These are phyloP conservation scores for Gypsophila paniculata DNA, from an alignment of 179 eudicot genomes.

Conservation along the genomic window DNA sequence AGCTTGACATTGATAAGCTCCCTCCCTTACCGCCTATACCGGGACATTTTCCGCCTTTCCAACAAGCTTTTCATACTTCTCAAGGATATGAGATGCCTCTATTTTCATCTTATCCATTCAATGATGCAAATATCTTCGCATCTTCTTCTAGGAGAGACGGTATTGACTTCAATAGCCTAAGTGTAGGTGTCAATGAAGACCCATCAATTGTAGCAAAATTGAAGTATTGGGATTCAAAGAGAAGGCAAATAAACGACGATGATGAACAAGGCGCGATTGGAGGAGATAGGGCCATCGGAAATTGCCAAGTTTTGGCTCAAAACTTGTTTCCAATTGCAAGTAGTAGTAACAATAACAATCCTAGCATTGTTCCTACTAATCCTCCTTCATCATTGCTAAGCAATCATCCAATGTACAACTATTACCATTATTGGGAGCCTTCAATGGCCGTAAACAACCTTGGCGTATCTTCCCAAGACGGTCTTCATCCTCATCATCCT, in stretches of 20 bases:
- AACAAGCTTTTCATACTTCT: slow-evolving; percentile 15
- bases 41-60: slow-evolving; percentile 20
- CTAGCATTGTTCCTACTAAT: slow-evolving; percentile 15
- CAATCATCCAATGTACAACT: slow-evolving; percentile 29
- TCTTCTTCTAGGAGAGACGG: neutral
- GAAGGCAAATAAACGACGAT: slow-evolving; percentile 15
- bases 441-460: slow-evolving; percentile 19
- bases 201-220: slow-evolving; percentile 21
- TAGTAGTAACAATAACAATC: neutral
- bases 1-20: slow-evolving; percentile 74
- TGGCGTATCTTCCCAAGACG: slow-evolving; percentile 13
- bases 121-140: neutral
- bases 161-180: slow-evolving; percentile 24
- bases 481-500: neutral
- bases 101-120: neutral
- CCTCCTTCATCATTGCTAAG: slow-evolving; percentile 26
- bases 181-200: slow-evolving; percentile 18
- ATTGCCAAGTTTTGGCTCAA: slow-evolving; percentile 37
- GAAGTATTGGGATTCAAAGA: slow-evolving; percentile 31
- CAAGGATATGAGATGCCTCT: slow-evolving; percentile 25
- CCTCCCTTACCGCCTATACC: slow-evolving; percentile 74
- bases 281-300: neutral
- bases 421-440: slow-evolving; percentile 35
- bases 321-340: slow-evolving; percentile 39
- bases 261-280: slow-evolving; percentile 13